Percentiles rank a stretch among this genome's conserved stretches.
These are phyloP conservation scores for Myriosclerotinia curreyana DNA, from an alignment of 2,329 filamentous ascomycete genomes.

Conservation along the genomic window DNA sequence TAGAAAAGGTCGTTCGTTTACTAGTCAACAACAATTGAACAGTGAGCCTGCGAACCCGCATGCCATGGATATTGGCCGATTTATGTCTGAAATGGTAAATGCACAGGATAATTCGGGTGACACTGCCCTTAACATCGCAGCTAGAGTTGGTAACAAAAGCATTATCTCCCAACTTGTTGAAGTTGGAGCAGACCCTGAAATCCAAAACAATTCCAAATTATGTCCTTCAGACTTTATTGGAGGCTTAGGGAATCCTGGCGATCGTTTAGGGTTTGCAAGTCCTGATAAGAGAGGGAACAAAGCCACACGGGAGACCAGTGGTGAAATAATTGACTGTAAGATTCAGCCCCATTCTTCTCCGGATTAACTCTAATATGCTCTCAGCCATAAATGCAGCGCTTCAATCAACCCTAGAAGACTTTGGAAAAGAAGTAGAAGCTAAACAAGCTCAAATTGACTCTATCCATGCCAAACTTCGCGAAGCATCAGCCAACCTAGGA, in stretches of 20 bases:
- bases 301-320: conserved; percentile 67
- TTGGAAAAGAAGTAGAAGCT: conserved; percentile 74
- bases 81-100: conserved; percentile 97
- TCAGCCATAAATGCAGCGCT: conserved; percentile 79
- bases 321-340: conserved; percentile 77
- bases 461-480: conserved; percentile 76
- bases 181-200: conserved; percentile 88
- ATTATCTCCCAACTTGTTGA: conserved; percentile 97
- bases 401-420: conserved; percentile 72
- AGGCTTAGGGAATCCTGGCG: conserved; percentile 67
- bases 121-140: conserved; percentile 90
- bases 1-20: conserved; percentile 68
- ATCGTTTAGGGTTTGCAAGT: conserved; percentile 46
- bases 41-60: conserved; percentile 31
- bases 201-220: conserved; percentile 85
- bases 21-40: conserved; percentile 46
- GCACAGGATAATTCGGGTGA: conserved; percentile 91
- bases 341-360: conserved; percentile 30
- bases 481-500: conserved; percentile 73
- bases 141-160: conserved; percentile 85
- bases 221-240: conserved; percentile 77
- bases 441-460: conserved; percentile 83
- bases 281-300: conserved; percentile 49
- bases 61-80: conserved; percentile 77
- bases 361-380: neutral